Conservation (phyloP, 2,329 filamentous ascomycete genomes). For the Pseudogymnoascus pannorum region DNA sequence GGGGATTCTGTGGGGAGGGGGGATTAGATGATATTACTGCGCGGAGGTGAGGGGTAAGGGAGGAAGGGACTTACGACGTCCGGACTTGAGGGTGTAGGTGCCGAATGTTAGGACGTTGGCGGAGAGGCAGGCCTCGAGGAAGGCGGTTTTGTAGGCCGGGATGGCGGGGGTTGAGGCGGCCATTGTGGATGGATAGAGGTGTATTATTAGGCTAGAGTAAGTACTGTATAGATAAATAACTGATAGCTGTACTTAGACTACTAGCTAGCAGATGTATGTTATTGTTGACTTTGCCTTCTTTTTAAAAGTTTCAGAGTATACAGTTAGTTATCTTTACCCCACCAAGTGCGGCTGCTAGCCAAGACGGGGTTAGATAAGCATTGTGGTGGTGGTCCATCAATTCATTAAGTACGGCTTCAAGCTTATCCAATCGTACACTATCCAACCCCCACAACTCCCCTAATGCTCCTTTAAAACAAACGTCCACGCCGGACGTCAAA, state of each 20-base stretch:
- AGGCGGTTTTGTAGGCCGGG: slow-evolving; percentile 36
- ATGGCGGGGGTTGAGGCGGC: slow-evolving; percentile 11
- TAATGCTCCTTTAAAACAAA: not conserved
- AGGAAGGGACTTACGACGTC: slow-evolving; percentile 35
- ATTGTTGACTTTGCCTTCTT: not conserved
- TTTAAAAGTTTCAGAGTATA: not conserved
- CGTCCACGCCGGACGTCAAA: not conserved
- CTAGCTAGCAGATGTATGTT: not conserved
- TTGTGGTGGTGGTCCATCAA: not conserved
- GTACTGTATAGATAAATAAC: not conserved
- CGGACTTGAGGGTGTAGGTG: slow-evolving; percentile 55
- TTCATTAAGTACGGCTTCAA: slow-evolving; percentile 1
- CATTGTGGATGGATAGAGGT: slow-evolving; percentile 8
- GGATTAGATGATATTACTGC: not conserved
- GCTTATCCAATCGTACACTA: slow-evolving; percentile 3
- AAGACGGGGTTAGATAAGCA: slow-evolving; percentile 1
- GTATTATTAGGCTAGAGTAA: not conserved
- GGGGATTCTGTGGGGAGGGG: slow-evolving; percentile 37
- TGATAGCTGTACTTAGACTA: not conserved
- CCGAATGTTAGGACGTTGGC: slow-evolving; percentile 44
- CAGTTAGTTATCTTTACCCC: not conserved
- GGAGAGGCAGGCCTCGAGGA: slow-evolving; percentile 39
- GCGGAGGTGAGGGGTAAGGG: not conserved
- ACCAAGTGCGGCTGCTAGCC: not conserved
- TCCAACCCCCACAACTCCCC: not conserved